Evolutionary conservation across 805 yeast species (phyloP).

Genomic region (Limtongozyma cylindracea): DNA sequence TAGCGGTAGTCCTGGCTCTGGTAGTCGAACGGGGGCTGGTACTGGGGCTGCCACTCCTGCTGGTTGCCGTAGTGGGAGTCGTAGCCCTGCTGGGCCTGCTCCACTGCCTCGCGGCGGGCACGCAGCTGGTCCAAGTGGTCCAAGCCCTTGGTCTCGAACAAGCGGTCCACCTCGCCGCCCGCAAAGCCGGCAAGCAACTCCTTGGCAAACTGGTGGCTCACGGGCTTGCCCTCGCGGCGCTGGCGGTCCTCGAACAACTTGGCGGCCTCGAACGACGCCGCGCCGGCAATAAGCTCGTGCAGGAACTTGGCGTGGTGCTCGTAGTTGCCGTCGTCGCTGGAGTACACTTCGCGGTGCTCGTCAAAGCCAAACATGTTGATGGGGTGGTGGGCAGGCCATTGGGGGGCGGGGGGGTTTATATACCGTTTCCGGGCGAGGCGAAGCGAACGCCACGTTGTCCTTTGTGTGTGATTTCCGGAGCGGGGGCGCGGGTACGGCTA

Average conservation of each 20-base stretch:
- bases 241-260: slow-evolving; percentile 9
- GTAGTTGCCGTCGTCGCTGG: too few relatives aligned
- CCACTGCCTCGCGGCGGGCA: slow-evolving; percentile 6
- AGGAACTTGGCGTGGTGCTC: slow-evolving; percentile 8
- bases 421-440: too few relatives aligned
- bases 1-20: slow-evolving; percentile 5
- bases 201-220: slow-evolving; percentile 8
- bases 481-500: too few relatives aligned
- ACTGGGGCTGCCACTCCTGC: slow-evolving; percentile 7
- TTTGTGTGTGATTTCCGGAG: too few relatives aligned
- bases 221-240: slow-evolving; percentile 9
- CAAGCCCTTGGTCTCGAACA: slow-evolving; percentile 9
- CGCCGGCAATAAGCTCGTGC: slow-evolving; percentile 10
- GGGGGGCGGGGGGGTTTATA: not conserved
- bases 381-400: not conserved
- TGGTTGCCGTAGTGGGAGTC: slow-evolving; percentile 7
- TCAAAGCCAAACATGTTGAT: slow-evolving; percentile 2
- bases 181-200: slow-evolving; percentile 8
- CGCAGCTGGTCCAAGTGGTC: slow-evolving; percentile 8
- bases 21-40: slow-evolving; percentile 7
- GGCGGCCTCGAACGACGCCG: slow-evolving; percentile 9
- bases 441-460: too few relatives aligned
- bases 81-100: slow-evolving; percentile 4
- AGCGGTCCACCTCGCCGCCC: slow-evolving; percentile 10
- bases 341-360: slow-evolving; percentile 6